Base-by-base conservation (phyloP, 352 stramenopile genomes). In the Pythium phragmitis region DNA sequence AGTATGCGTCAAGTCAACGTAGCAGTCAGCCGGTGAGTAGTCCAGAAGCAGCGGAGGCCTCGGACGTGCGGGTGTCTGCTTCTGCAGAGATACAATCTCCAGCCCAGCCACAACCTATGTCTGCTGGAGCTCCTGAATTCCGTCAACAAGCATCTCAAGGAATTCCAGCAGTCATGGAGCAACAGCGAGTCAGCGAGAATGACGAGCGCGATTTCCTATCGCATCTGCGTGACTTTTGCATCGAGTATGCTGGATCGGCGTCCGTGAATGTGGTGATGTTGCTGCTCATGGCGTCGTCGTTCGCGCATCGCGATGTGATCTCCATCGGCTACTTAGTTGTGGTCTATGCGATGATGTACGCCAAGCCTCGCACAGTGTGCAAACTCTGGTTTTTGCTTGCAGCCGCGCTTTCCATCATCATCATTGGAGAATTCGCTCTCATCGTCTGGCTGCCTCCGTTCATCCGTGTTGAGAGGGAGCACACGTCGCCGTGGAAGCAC, bases 261-360 rank as follows among this genome's bases (percentile, higher is more conserved):
- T 91, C 81, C 1, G 82, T 95, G 36, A 92, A 91, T 51, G 65
- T 91, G 2, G 74, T 91, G 47, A 92, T 90, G 73, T 65, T 94
- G 2, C 52, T 89, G 60, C 59, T 96, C 8, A 88, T 82, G 48
- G 72, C 90, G n/a, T 91, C 87, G 19, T 78, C 79, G 48, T 96
- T 95, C 60, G 70, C 90, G 1, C 87, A 91, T 53, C 78, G 85
- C 65, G 85, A 93, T 52, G 61, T 91, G 17, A 76, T 94, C 37
- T 88, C 87, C 14, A 74, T 94, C 33, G 39, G 82, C 37, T 94
- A 92, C 66, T 80, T 96, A 60, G n/a, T 89, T 7, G 69, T 91
- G 14, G 81, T 96, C n/a, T 88, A 87, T 61, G 56, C 19, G 4
- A 84, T 94, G 65, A 93, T 92, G 83, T 89, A 90, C 48, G 82